A percentile compares a stretch with the other conserved stretches of the same genome.
These are phyloP conservation scores for Limnomonas spitsbergensis DNA, from an alignment of 139 green algal genomes.

Conservation along the genomic window DNA sequence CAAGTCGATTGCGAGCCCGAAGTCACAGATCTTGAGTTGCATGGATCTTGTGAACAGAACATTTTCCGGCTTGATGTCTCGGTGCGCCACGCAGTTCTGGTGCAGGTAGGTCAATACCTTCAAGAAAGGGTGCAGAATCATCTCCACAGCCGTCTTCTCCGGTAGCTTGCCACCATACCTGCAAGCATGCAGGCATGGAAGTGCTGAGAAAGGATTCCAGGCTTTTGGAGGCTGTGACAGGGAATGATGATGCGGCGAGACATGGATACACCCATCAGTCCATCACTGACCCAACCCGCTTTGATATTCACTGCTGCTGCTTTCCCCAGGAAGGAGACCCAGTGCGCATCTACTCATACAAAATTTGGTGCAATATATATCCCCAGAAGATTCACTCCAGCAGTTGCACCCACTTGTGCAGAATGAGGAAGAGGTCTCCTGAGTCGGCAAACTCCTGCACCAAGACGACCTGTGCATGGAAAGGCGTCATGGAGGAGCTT, in stretches of 20 bases:
- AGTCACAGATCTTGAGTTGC: conserved; percentile 51
- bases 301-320: no score
- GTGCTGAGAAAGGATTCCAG: background rate
- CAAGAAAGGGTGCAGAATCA: conserved; percentile 46
- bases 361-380: no score
- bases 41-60: conserved; percentile 43
- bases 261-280: background rate
- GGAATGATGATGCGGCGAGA: background rate
- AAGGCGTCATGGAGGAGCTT: no score
- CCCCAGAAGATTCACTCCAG: no score
- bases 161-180: conserved; percentile 48
- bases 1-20: conserved; percentile 62
- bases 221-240: background rate
- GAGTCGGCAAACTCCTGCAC: conserved; percentile 51
- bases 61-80: conserved; percentile 42
- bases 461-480: conserved; percentile 37
- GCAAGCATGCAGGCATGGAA: conserved; percentile 2
- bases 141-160: conserved; percentile 43
- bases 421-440: conserved; percentile 46
- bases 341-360: no score
- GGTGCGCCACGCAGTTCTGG: conserved; percentile 27
- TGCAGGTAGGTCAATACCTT: conserved; percentile 43
- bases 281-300: no score
- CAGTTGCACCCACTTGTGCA: conserved; percentile 41
- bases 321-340: no score